A percentile compares a stretch with the other conserved stretches of the same genome.
Evolutionary conservation across 179 eudicot species (phyloP).

Genomic region (Spergularia azorica): DNA sequence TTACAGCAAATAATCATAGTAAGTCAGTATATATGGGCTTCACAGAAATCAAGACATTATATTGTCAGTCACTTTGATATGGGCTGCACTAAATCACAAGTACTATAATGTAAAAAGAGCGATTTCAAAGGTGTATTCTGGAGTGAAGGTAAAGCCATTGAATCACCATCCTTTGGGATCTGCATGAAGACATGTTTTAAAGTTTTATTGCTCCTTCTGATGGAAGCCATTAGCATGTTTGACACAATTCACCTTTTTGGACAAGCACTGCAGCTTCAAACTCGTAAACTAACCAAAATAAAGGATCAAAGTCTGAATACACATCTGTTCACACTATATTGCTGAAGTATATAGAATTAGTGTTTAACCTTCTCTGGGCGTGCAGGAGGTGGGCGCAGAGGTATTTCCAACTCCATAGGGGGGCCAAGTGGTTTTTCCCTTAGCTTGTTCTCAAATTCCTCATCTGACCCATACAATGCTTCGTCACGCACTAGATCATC

Average conservation of each 20-base stretch:
- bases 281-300: neutral
- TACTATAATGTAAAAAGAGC: neutral
- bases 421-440: slow-evolving; percentile 94
- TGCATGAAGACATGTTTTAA: neutral
- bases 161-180: neutral
- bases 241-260: neutral
- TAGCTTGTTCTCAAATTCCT: slow-evolving; percentile 63
- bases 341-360: neutral
- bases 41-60: too few relatives aligned
- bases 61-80: too few relatives aligned
- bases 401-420: slow-evolving; percentile 88
- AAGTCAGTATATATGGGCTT: too few relatives aligned
- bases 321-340: neutral
- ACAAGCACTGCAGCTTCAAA: neutral
- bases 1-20: too few relatives aligned
- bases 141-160: neutral
- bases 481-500: slow-evolving; percentile 94
- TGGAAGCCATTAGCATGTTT: neutral
- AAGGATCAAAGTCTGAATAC: neutral
- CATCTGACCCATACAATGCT: slow-evolving; percentile 68
- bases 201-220: neutral
- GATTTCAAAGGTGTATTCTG: neutral
- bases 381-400: slow-evolving; percentile 87
- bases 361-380: slow-evolving; percentile 62
- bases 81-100: neutral